Conservation (phyloP, 2,329 filamentous ascomycete genomes). For the Ophiostoma fasciatum region DNA sequence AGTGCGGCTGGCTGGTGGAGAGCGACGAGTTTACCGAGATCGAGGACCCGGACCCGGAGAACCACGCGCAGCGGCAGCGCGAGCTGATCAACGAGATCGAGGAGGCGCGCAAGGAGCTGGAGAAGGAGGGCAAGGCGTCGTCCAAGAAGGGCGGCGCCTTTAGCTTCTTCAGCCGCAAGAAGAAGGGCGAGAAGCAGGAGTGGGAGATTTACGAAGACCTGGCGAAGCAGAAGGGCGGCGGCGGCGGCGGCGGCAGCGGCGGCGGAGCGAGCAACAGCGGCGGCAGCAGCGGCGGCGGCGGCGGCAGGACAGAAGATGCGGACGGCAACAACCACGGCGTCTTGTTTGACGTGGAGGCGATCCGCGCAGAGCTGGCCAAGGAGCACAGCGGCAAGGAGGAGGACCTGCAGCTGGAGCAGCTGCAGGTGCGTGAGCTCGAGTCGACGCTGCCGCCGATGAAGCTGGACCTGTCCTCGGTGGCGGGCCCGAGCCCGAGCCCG, state of each 20-base stretch:
- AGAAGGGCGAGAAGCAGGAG: slow-evolving; percentile 65
- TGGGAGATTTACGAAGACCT: slow-evolving; percentile 87
- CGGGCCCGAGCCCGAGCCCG: slow-evolving; percentile 12
- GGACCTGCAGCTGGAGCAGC: slow-evolving; percentile 20
- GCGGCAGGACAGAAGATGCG: slow-evolving; percentile 30
- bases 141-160: slow-evolving; percentile 41
- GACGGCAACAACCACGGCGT: slow-evolving; percentile 46
- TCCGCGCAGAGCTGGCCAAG: slow-evolving; percentile 66
- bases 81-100: slow-evolving; percentile 96
- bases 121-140: slow-evolving; percentile 53
- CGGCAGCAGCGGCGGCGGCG: slow-evolving; percentile 8
- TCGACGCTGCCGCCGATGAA: slow-evolving; percentile 86
- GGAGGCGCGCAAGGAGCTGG: slow-evolving; percentile 75
- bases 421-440: slow-evolving; percentile 65
- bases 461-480: slow-evolving; percentile 45
- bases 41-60: slow-evolving; percentile 91
- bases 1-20: slow-evolving; percentile 82
- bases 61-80: slow-evolving; percentile 72
- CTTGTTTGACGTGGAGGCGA: slow-evolving; percentile 91
- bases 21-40: slow-evolving; percentile 94
- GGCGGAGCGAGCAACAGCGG: neutral
- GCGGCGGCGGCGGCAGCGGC: neutral
- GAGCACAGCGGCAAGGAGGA: slow-evolving; percentile 33
- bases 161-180: slow-evolving; percentile 70
- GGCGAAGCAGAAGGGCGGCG: slow-evolving; percentile 3